Evolutionary conservation across 768 basidiomycete genomes (phyloP).

Genomic region (Rhodotorula graminis): DNA sequence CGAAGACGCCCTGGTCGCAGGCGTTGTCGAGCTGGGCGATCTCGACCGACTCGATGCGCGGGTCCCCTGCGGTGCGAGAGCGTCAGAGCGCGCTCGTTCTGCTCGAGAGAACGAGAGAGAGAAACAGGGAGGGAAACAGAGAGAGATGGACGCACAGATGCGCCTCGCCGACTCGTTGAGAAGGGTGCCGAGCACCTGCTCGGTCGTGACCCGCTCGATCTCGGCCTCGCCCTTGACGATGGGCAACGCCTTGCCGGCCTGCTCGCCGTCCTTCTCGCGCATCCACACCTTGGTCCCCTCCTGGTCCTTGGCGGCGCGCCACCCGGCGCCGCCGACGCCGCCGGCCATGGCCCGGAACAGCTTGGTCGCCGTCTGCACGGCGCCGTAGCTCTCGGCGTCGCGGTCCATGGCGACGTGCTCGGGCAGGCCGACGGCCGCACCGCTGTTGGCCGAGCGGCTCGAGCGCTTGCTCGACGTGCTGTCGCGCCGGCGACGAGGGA

Average conservation of each 20-base stretch:
- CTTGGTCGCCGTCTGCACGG: constrained; percentile 24
- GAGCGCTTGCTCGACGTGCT: constrained; percentile 15
- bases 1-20: constrained; percentile 23
- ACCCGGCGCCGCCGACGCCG: constrained; percentile 30
- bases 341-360: constrained; percentile 21
- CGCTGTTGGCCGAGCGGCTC: neutral
- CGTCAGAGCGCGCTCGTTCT: too few species aligned
- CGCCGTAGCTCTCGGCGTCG: constrained; percentile 1
- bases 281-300: constrained; percentile 21
- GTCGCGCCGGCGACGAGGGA: constrained; percentile 1
- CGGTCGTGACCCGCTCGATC: constrained; percentile 29
- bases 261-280: neutral
- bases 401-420: constrained; percentile 22
- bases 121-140: too few species aligned
- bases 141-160: constrained; percentile 33
- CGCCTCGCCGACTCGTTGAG: constrained; percentile 25
- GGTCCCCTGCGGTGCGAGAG: constrained; percentile 30
- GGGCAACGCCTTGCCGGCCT: constrained; percentile 2
- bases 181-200: constrained; percentile 36
- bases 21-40: constrained; percentile 29
- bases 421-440: constrained; percentile 10
- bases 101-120: too few species aligned
- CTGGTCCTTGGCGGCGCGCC: constrained; percentile 14
- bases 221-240: constrained; percentile 35
- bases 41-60: constrained; percentile 15